A percentile compares a stretch with the other conserved stretches of the same genome.
phyloP scores from a whole-genome alignment of 2,329 filamentous ascomycete genomes.

The Hypoxylon sp. region DNA sequence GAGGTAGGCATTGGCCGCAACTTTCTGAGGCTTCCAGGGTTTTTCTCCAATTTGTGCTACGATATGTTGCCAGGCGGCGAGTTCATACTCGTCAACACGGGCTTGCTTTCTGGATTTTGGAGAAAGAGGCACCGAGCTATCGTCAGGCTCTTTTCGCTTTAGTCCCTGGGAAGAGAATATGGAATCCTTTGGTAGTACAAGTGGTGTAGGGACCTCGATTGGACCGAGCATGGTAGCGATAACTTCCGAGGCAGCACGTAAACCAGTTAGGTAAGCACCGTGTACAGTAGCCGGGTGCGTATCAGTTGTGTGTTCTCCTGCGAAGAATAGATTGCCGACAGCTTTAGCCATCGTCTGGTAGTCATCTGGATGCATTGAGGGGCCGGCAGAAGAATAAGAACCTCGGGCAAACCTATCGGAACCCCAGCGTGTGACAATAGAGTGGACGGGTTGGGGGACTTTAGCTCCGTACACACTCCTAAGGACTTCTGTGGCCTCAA shows the following conservation, averaged over 20 bases:
- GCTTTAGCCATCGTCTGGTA: slow-evolving; percentile 92
- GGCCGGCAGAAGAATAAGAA: slow-evolving; percentile 94
- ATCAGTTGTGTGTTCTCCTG: slow-evolving; percentile 95
- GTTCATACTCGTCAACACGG: slow-evolving; percentile 70
- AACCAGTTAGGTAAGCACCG: slow-evolving; percentile 92
- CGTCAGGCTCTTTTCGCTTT: slow-evolving; percentile 67
- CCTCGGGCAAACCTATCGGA: slow-evolving; percentile 92
- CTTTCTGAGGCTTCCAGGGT: slow-evolving; percentile 79
- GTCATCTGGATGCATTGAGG: slow-evolving; percentile 85
- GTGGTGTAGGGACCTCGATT: slow-evolving; percentile 80
- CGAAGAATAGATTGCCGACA: slow-evolving; percentile 92
- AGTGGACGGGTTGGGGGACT: slow-evolving; percentile 85
- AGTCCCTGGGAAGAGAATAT: slow-evolving; percentile 54
- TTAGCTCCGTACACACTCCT: slow-evolving; percentile 79
- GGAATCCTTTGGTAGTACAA: slow-evolving; percentile 77
- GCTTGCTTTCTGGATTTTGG: slow-evolving; percentile 66
- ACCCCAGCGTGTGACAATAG: slow-evolving; percentile 92
- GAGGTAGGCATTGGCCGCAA: slow-evolving; percentile 87
- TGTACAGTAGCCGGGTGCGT: slow-evolving; percentile 98
- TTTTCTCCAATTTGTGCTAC: slow-evolving; percentile 77
- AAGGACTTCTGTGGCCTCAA: slow-evolving; percentile 85
- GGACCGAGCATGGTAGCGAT: slow-evolving; percentile 85
- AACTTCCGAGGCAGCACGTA: slow-evolving; percentile 90
- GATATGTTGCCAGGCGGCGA: slow-evolving; percentile 67
- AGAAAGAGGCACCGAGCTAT: slow-evolving; percentile 51